Conservation (phyloP, 148 eudicot genomes). For the Silene uniflora region DNA sequence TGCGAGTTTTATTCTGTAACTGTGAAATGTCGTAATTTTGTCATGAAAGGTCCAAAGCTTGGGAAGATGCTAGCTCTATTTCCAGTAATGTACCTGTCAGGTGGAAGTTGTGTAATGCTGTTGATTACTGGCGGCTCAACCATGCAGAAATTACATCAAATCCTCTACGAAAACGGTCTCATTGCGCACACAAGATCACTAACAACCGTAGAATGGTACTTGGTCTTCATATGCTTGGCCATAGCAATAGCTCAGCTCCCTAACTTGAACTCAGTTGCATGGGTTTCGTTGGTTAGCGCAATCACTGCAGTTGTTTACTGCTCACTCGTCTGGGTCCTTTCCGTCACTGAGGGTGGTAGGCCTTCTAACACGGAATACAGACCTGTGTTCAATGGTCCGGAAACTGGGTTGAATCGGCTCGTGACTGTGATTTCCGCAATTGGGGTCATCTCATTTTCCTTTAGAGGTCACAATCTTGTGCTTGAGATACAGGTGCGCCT, state of each 20-base stretch:
- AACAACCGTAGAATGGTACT: conserved; percentile 43
- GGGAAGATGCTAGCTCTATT: conserved; percentile 52
- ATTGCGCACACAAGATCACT: conserved; percentile 21
- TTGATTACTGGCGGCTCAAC: conserved; percentile 44
- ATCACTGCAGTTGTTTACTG: conserved; percentile 40
- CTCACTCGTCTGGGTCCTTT: conserved; percentile 37
- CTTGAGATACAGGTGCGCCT: conserved; percentile 58
- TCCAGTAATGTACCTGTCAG: conserved; percentile 62
- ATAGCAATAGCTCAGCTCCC: conserved; percentile 45
- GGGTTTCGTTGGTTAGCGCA: conserved; percentile 44
- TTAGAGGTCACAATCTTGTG: conserved; percentile 75
- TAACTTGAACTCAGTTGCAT: conserved; percentile 52
- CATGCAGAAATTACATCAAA: conserved; percentile 35
- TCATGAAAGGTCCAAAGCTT: conserved; percentile 42
- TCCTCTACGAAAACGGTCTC: conserved; percentile 29
- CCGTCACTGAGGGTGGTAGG: conserved; percentile 23
- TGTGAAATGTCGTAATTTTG: background rate
- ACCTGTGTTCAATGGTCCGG: background rate
- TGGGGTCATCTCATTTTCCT: conserved; percentile 49
- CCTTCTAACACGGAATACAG: background rate
- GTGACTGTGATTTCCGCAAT: conserved; percentile 32
- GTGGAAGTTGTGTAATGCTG: conserved; percentile 52
- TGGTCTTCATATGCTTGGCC: conserved; percentile 46
- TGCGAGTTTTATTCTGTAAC: background rate
- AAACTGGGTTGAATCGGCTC: background rate